Base-by-base conservation (phyloP, 306 rosid species). In the Gleditsia sinensis region DNA sequence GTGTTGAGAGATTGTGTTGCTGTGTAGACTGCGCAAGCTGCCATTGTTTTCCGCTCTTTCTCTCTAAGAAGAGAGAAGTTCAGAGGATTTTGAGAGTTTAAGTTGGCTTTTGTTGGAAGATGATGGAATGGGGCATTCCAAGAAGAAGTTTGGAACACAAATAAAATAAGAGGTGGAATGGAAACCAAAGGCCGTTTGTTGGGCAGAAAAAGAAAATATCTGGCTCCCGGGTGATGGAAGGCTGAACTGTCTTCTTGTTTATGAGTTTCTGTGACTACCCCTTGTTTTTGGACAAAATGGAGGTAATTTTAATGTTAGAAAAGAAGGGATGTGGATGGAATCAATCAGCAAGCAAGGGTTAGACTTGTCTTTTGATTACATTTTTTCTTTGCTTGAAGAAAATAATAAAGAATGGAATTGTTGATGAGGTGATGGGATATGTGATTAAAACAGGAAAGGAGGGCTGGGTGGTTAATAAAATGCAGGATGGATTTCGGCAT, bases 1-100 rank as follows among this genome's bases (percentile, higher is more conserved):
- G 90, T 84, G 81, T 86, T 88, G 50, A 90, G 82, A 5, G 87
- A 72, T 59, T 89, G 97, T 57, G 95, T 89, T 70, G 62, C 87
- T 67, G 97, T 87, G 90, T 90, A 82, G 53, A 88, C 89, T 80
- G 93, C 85, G 78, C 96, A 95, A 57, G 87, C 84, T 79, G 96
- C 90, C 98, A 92, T 92, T 50, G 33, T 63, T 12, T 50, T 17
- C 42, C n/a, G n/a, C n/a, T n/a, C 27, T 33, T 14, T 60, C 24
- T 81, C 65, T 78, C 69, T 62, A 53, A 46, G 21, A 23, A 25
- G 23, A 74, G 21, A 63, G 62, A 27, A 69, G 68, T 49, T 73
- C 54, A 78, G 81, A 78, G 74, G 66, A 75, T 28, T 80, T 63
- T 64, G 46, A 59, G 70, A 66, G 77, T 30, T 71, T 59, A 24